A percentile compares a stretch with the other conserved stretches of the same genome.
phyloP scores from a whole-genome alignment of 2,329 filamentous ascomycete species.

The Thielaviopsis musarum region DNA sequence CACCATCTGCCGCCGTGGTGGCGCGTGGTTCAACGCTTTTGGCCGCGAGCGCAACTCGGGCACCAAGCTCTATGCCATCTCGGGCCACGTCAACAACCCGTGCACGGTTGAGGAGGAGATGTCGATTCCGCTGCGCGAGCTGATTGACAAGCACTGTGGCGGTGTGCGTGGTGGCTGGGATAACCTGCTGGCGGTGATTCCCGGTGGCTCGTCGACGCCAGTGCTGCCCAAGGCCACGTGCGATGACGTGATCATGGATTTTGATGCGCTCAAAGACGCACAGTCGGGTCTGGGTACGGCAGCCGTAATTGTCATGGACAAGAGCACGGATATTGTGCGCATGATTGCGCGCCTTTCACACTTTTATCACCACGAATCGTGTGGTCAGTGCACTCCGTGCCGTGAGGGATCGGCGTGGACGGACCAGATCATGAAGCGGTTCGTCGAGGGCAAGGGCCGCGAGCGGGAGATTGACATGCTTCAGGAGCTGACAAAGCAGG shows the following conservation, averaged over 20 bases:
- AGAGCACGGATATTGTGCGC: constrained; percentile 88
- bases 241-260: constrained; percentile 97
- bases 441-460: constrained; percentile 78
- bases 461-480: constrained; percentile 97
- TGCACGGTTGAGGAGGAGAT: constrained; percentile 98
- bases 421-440: constrained; percentile 94
- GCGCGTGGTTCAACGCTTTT: constrained; percentile 82
- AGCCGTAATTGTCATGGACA: constrained; percentile 98
- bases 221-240: constrained; percentile 82
- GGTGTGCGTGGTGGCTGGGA: constrained; percentile 96
- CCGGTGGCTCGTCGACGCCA: constrained; percentile 89
- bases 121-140: constrained; percentile 87
- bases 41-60: constrained; percentile 92
- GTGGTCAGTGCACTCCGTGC: constrained; percentile 98
- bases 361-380: constrained; percentile 98
- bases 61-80: constrained; percentile 97
- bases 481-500: constrained; percentile 97
- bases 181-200: constrained; percentile 88
- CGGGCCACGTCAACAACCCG: constrained; percentile 96
- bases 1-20: constrained; percentile 86
- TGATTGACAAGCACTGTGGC: constrained; percentile 97
- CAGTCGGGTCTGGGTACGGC: constrained; percentile 95
- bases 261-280: constrained; percentile 92
- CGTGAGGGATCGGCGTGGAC: constrained; percentile 98
- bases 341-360: constrained; percentile 83